A percentile compares a stretch with the other conserved stretches of the same genome.
Conservation (phyloP, 2,329 filamentous ascomycete genomes). For the Colletotrichum lindemuthianum region DNA sequence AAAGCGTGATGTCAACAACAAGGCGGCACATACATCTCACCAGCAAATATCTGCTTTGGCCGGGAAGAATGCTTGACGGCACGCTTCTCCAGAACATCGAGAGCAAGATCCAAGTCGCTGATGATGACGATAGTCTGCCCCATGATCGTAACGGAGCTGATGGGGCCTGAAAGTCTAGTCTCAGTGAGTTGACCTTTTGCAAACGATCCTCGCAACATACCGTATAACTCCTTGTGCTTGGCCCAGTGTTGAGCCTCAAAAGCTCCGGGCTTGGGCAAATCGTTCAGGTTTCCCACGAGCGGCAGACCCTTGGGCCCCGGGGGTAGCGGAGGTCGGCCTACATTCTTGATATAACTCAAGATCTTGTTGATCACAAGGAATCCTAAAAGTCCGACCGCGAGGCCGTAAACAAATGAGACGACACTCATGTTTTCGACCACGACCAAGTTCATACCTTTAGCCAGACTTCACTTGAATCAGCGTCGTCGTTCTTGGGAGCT, state of each 20-base stretch:
- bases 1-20: fast-evolving
- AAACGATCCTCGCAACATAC: conserved; percentile 2
- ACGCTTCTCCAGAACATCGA: conserved; percentile 50
- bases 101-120: conserved; percentile 47
- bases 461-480: no score
- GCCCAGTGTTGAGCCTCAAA: conserved; percentile 49
- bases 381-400: background rate
- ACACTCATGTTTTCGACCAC: background rate
- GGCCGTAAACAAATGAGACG: background rate
- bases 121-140: conserved; percentile 54
- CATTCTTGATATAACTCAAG: background rate
- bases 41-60: conserved; percentile 45
- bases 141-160: conserved; percentile 49
- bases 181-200: background rate
- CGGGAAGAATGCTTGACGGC: conserved; percentile 46
- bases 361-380: background rate
- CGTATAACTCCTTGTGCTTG: conserved; percentile 47
- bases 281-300: conserved; percentile 57
- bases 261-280: conserved; percentile 50
- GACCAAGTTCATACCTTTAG: no score
- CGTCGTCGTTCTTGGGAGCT: no score
- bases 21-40: conserved; percentile 46
- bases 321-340: conserved; percentile 27
- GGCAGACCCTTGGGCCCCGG: conserved; percentile 48
- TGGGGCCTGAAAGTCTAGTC: conserved; percentile 29